Evolutionary conservation across 495 filamentous ascomycete genomes (phyloP).

Genomic region (Hyaloscypha bicolor): DNA sequence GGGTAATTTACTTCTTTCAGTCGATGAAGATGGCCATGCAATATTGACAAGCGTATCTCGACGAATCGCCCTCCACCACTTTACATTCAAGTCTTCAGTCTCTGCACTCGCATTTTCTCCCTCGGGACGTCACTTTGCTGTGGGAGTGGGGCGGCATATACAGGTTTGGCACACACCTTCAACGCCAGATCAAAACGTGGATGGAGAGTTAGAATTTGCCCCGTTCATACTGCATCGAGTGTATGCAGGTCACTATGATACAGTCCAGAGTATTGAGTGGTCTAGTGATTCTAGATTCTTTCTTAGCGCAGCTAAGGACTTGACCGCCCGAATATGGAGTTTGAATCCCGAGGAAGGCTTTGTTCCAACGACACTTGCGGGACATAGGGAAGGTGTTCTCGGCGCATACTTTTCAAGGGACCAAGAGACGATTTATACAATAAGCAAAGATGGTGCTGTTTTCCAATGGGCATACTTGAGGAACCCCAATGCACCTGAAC

Average conservation of each 20-base stretch:
- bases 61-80: constrained; percentile 84
- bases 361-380: constrained; percentile 82
- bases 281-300: constrained; percentile 94
- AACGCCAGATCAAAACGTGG: constrained; percentile 71
- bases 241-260: constrained; percentile 86
- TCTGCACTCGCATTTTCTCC: constrained; percentile 90
- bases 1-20: constrained; percentile 86
- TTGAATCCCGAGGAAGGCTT: constrained; percentile 85
- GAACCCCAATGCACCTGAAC: constrained; percentile 51
- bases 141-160: constrained; percentile 78
- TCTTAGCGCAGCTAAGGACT: constrained; percentile 84
- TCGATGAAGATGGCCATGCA: constrained; percentile 92
- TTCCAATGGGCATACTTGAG: constrained; percentile 68
- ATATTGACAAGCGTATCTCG: constrained; percentile 89
- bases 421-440: constrained; percentile 70
- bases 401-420: constrained; percentile 92
- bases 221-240: constrained; percentile 88
- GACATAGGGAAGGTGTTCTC: constrained; percentile 83
- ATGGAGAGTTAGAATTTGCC: constrained; percentile 90
- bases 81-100: constrained; percentile 84
- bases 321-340: constrained; percentile 95
- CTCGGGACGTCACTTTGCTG: constrained; percentile 86
- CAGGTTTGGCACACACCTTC: constrained; percentile 96
- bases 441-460: constrained; percentile 59
- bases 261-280: constrained; percentile 85